These are phyloP conservation scores for Xylaria venustula DNA, from an alignment of 495 filamentous ascomycete genomes.

Conservation along the genomic window DNA sequence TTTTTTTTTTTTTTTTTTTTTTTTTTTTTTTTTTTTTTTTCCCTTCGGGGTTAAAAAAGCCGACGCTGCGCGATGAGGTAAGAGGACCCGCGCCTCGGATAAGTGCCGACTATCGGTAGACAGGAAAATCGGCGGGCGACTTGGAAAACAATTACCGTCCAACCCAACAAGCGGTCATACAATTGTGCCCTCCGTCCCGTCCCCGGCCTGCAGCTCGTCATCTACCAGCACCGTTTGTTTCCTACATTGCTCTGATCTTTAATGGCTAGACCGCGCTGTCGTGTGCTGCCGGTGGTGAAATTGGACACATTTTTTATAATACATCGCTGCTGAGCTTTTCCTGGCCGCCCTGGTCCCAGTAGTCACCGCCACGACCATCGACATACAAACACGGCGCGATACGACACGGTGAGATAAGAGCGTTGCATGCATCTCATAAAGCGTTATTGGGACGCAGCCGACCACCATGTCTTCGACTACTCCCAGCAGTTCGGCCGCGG, in stretches of 20 bases:
- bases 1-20: too few relatives aligned
- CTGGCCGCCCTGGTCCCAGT: background rate
- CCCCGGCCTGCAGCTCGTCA: background rate
- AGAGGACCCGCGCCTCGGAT: background rate
- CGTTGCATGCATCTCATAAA: background rate
- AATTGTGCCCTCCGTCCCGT: slow-evolving; percentile 7
- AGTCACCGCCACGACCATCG: background rate
- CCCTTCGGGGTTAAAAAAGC: slow-evolving; percentile 2
- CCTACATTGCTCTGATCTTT: slow-evolving; percentile 17
- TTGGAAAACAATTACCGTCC: slow-evolving; percentile 27
- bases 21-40: background rate
- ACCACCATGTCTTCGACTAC: slow-evolving; percentile 16
- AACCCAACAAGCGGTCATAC: background rate
- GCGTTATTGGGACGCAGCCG: slow-evolving; percentile 11
- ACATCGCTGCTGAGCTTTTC: background rate
- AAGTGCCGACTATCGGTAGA: background rate
- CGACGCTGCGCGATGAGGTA: slow-evolving; percentile 19
- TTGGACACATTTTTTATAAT: background rate
- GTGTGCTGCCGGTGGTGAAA: slow-evolving; percentile 19
- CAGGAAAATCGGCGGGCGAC: slow-evolving; percentile 6
- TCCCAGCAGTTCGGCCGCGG: slow-evolving; percentile 18
- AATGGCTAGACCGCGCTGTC: slow-evolving; percentile 22
- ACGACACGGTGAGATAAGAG: background rate
- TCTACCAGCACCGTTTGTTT: background rate
- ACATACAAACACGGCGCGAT: background rate